Percentiles rank a stretch among this genome's conserved stretches.
These are phyloP conservation scores for Apiotrichum mycotoxinovorans DNA, from an alignment of 1,284 basidiomycete species.

Conservation along the genomic window DNA sequence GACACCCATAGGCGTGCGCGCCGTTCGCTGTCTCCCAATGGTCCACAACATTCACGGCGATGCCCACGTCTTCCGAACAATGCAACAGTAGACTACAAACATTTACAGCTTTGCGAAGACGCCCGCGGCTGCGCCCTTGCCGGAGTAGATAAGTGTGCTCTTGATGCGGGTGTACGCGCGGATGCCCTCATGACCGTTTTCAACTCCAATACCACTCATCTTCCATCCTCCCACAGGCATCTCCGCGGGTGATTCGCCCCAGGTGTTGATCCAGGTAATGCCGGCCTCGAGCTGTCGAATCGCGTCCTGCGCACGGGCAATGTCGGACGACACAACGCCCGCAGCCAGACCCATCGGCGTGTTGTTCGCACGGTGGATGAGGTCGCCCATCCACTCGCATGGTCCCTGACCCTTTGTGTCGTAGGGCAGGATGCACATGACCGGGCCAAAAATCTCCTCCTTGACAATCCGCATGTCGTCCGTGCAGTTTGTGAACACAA, in stretches of 20 bases:
- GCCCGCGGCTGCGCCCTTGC: conserved; percentile 15
- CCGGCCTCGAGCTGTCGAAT: conserved; percentile 77
- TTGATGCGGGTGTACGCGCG: conserved; percentile 18
- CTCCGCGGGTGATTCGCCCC: conserved; percentile 22
- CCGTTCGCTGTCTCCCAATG: too few species aligned
- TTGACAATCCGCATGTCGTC: conserved; percentile 39
- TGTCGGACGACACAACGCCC: conserved; percentile 79
- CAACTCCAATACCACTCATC: conserved; percentile 19
- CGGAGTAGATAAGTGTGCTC: conserved; percentile 15
- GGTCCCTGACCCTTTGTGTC: conserved; percentile 25
- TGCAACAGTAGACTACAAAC: not conserved
- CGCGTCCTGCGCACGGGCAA: conserved; percentile 78
- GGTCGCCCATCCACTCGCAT: conserved; percentile 30
- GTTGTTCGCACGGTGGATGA: conserved; percentile 71
- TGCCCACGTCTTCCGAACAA: too few species aligned
- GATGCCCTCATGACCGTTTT: conserved; percentile 23
- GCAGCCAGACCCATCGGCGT: conserved; percentile 84
- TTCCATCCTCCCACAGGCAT: conserved; percentile 25
- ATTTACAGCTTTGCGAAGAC: conserved; percentile 17
- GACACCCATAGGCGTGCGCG: too few species aligned
- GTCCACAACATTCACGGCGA: too few species aligned
- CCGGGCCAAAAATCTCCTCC: conserved; percentile 54
- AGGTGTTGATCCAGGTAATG: conserved; percentile 53
- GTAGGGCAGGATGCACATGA: conserved; percentile 51
- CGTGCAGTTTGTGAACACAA: conserved; percentile 45